Evolutionary conservation across 345 rosid genomes (phyloP).

Genomic region (Eucalyptus marginata): DNA sequence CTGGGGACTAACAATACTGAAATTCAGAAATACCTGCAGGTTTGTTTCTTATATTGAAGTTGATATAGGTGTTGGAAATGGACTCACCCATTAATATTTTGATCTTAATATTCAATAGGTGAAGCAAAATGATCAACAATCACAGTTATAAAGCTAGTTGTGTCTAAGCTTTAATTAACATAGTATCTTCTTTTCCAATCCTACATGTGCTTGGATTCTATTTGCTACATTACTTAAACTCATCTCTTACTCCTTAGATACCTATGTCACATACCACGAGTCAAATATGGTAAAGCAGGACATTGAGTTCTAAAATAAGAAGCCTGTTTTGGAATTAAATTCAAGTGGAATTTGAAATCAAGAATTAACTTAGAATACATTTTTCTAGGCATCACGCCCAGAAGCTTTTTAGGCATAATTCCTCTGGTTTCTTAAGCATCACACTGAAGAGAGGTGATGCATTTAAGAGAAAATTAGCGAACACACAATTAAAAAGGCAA

Average conservation of each 20-base stretch:
- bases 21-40: slow-evolving; percentile 68
- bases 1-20: slow-evolving; percentile 48
- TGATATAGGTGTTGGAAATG: neutral
- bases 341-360: neutral
- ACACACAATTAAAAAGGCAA: neutral
- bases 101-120: neutral
- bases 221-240: neutral
- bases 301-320: neutral
- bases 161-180: neutral
- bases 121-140: neutral
- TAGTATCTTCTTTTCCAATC: neutral
- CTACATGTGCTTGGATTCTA: neutral
- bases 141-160: neutral
- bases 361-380: neutral
- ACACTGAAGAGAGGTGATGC: neutral
- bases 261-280: neutral
- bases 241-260: neutral
- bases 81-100: neutral
- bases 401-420: neutral
- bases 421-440: neutral
- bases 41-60: slow-evolving; percentile 3
- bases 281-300: neutral
- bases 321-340: neutral
- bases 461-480: neutral
- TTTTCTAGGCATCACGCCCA: neutral